phyloP scores from a whole-genome alignment of 225 moss, liverwort and hornwort genomes.

The Sphagnum tenellum region DNA sequence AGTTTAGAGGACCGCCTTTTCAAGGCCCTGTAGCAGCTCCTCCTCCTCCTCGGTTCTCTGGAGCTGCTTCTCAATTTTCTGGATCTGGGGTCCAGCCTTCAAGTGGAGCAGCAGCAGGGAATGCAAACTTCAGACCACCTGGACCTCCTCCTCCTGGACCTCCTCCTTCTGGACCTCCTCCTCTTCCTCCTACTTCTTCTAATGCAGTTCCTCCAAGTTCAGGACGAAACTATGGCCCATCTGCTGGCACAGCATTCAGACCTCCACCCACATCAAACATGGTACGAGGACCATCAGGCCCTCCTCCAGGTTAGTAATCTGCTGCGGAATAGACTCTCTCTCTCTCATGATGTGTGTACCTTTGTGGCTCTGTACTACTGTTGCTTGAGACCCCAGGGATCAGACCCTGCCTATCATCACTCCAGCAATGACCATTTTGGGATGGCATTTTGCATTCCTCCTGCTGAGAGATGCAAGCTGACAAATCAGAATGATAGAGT shows the following conservation, averaged over 20 bases:
- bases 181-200: constrained; percentile 16
- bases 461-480: too few species aligned
- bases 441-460: too few species aligned
- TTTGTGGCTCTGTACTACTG: too few species aligned
- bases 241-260: constrained; percentile 33
- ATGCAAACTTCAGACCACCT: too few species aligned
- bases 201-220: constrained; percentile 26
- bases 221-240: constrained; percentile 10
- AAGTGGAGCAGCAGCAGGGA: not conserved
- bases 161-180: constrained; percentile 13
- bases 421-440: too few species aligned
- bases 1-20: too few species aligned
- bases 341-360: too few species aligned
- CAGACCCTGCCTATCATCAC: too few species aligned
- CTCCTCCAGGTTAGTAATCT: constrained; percentile 31
- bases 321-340: too few species aligned
- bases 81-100: constrained; percentile 14
- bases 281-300: constrained; percentile 21
- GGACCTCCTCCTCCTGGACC: not conserved
- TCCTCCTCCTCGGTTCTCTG: constrained; percentile 16
- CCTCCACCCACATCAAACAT: constrained; percentile 14
- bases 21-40: constrained; percentile 8
- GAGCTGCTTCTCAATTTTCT: constrained; percentile 21
- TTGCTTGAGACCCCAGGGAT: too few species aligned
- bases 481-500: too few species aligned